Percentiles rank a stretch among this genome's conserved stretches.
Conservation (phyloP, 2,329 filamentous ascomycete genomes). For the Fusarium liriodendri region DNA sequence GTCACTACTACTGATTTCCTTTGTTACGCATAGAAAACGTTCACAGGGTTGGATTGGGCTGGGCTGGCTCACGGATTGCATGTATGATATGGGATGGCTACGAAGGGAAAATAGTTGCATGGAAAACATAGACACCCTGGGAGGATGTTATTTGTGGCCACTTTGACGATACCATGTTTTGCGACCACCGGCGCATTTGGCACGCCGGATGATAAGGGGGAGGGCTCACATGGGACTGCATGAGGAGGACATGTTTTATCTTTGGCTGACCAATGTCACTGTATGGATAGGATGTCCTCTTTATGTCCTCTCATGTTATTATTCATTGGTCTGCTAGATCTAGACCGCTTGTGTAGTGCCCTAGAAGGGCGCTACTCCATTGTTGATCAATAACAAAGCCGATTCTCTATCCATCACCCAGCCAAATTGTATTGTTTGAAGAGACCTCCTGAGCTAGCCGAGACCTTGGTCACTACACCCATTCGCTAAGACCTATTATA, state of each 20-base stretch:
- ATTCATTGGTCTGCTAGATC: constrained; percentile 11
- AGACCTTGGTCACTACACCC: background rate
- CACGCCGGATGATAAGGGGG: constrained; percentile 1
- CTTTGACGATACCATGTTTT: constrained; percentile 36
- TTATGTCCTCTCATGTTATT: constrained; percentile 14
- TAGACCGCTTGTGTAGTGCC: constrained; percentile 3
- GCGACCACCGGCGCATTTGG: constrained; percentile 16
- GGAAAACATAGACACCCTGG: constrained; percentile 25
- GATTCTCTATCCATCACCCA: background rate
- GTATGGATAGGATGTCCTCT: constrained; percentile 3
- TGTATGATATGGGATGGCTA: constrained; percentile 35
- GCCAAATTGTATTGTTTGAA: background rate
- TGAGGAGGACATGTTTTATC: constrained; percentile 5
- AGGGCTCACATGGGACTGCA: background rate
- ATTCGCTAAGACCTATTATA: background rate
- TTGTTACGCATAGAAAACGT: constrained; percentile 34
- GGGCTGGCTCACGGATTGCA: constrained; percentile 28
- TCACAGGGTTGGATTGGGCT: constrained; percentile 11
- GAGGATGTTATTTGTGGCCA: constrained; percentile 20
- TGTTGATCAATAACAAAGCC: constrained; percentile 17
- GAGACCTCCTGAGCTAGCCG: background rate
- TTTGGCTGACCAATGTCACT: constrained; percentile 20
- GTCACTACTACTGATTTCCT: constrained; percentile 20
- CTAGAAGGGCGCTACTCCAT: constrained; percentile 8
- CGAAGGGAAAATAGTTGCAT: constrained; percentile 3